phyloP scores from a whole-genome alignment of 257 asterid genomes.

The Voacanga thouarsii region DNA sequence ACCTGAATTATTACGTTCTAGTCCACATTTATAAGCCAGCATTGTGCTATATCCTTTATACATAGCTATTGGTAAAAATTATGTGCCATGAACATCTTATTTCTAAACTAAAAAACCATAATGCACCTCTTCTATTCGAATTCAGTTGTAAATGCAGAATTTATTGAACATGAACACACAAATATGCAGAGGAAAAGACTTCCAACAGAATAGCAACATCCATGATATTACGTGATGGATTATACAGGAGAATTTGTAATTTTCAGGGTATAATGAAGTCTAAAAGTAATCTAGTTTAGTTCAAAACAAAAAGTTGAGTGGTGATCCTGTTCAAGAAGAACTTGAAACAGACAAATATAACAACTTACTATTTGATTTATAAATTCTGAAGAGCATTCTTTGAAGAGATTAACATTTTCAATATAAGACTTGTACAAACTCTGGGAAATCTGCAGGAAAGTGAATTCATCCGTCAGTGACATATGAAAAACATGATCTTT shows the following conservation, averaged over 20 bases:
- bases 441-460: constrained; percentile 68
- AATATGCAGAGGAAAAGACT: neutral
- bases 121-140: neutral
- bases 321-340: neutral
- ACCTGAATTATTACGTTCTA: neutral
- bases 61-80: neutral
- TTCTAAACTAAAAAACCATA: too few species aligned
- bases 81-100: neutral
- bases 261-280: neutral
- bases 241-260: neutral
- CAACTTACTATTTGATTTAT: constrained; percentile 81
- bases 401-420: constrained; percentile 67
- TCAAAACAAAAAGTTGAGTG: neutral
- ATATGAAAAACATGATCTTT: neutral
- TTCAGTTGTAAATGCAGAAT: neutral
- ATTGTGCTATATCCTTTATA: neutral
- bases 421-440: constrained; percentile 60
- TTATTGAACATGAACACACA: neutral
- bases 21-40: neutral
- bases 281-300: neutral
- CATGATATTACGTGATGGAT: neutral
- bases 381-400: constrained; percentile 75
- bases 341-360: neutral
- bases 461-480: constrained; percentile 10
- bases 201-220: neutral